Evolutionary conservation across 176 grass and related monocot genomes (phyloP), one percentile per base, ranked within the genome.

Genomic region (Otatea glauca): DNA sequence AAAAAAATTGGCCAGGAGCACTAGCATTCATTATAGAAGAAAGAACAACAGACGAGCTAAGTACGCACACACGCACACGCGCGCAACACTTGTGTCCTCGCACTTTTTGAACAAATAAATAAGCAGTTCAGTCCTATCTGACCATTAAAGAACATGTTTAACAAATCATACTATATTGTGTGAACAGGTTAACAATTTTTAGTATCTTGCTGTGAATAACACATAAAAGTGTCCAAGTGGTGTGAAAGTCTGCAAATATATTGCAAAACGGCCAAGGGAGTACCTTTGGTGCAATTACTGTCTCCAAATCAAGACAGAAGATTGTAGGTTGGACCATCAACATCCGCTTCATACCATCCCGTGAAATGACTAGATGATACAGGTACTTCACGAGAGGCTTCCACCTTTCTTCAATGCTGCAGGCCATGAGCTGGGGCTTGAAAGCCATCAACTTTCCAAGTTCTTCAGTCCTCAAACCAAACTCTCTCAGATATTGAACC

Each of bases 351-450:
- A 98, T 95, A 53, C 96, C 96, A 66, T 92, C 96, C 77, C 55
- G 81, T 68, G 72, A 74, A 86, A 98, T 85, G 79, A 91, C 91
- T 62, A 98, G 79, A 77, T 93, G 92, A 83, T 95, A 98, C 32
- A 98, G 68, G 82, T 93, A 98, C 59, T 92, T 90, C 12, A 98
- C 91, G 42, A 98, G 91, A 81, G 96, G 93, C 75, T 86, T 98
- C 96, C 89, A 98, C 79, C 89, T 95, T 86, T 98, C 92, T 87
- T 98, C 86, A 61, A 98, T 92, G 73, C 93, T 89, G 78, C 96
- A 98, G 74, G 89, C 96, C 89, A 98, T 98, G 62, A 98, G 83
- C 50, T 93, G 96, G 50, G 96, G 96, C 81, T 92, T 98, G 76
- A 85, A 98, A 87, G 96, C 93, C 86, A 95, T 25, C 43, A 95